Percentiles rank a stretch among this genome's conserved stretches.
These are phyloP conservation scores for Xylaria palmicola DNA, from an alignment of 495 filamentous ascomycete species.

Conservation along the genomic window DNA sequence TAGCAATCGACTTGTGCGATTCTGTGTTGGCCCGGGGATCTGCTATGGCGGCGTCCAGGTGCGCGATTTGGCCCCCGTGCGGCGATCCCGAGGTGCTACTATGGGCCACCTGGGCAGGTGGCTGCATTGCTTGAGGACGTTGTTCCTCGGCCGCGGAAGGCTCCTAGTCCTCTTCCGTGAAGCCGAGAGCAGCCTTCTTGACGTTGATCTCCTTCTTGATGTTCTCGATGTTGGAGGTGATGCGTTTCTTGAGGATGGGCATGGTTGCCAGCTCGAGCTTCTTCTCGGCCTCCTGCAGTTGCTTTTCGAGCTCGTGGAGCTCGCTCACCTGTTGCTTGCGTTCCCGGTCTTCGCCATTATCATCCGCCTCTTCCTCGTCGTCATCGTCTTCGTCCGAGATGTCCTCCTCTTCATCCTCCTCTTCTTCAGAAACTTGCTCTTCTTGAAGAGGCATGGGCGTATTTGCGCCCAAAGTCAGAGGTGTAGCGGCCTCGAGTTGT, in stretches of 20 bases:
- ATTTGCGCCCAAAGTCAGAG: conserved; percentile 33
- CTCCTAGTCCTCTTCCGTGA: conserved; percentile 38
- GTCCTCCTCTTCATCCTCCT: conserved; percentile 49
- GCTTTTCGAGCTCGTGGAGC: conserved; percentile 54
- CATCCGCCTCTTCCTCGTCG: conserved; percentile 44
- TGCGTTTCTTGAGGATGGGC: conserved; percentile 51
- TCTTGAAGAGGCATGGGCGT: conserved; percentile 30
- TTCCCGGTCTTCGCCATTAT: conserved; percentile 44
- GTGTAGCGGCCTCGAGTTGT: conserved; percentile 39
- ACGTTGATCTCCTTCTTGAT: conserved; percentile 58
- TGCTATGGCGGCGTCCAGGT: neutral
- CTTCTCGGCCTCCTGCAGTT: conserved; percentile 36
- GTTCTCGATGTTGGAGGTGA: conserved; percentile 40
- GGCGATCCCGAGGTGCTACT: neutral
- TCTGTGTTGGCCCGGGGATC: neutral
- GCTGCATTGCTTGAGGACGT: neutral
- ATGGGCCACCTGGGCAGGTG: neutral
- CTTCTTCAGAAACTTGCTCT: conserved; percentile 43
- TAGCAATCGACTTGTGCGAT: neutral
- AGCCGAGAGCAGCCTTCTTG: conserved; percentile 54
- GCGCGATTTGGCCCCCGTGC: neutral
- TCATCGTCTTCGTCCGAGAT: conserved; percentile 48
- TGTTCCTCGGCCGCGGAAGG: neutral
- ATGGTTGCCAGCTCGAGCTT: conserved; percentile 40
- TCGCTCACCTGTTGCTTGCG: conserved; percentile 51